Percentiles rank a stretch among this genome's conserved stretches.
Evolutionary conservation across 441 rosid genomes (phyloP).

Genomic region (Arabidopsis lyrata): DNA sequence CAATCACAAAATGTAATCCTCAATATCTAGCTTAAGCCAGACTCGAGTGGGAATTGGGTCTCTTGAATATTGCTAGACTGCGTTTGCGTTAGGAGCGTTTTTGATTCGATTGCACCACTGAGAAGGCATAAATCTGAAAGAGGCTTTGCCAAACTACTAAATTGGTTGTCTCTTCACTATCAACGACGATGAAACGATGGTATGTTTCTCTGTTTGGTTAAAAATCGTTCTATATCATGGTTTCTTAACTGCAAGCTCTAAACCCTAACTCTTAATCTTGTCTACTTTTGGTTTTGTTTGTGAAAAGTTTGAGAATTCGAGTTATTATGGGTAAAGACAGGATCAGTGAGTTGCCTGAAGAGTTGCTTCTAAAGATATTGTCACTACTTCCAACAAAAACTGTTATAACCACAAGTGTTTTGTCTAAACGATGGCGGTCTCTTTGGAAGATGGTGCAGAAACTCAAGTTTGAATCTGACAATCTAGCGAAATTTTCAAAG

Average conservation of each 20-base stretch:
- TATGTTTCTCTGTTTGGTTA: no score
- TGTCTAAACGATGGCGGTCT: background rate
- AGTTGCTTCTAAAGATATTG: background rate
- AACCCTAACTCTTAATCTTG: background rate
- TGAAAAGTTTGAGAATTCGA: background rate
- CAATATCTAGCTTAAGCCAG: no score
- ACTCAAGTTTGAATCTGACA: background rate
- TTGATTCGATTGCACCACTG: no score
- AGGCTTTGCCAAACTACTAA: background rate
- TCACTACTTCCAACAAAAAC: slow-evolving; percentile 16
- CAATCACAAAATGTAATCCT: no score
- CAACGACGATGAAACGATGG: background rate
- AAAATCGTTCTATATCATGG: no score
- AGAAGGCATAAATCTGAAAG: background rate
- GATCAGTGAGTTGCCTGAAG: background rate
- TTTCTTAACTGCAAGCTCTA: background rate
- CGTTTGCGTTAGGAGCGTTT: background rate
- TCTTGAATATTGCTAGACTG: background rate
- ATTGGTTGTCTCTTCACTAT: background rate
- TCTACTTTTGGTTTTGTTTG: background rate
- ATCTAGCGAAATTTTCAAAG: no score
- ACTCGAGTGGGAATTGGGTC: no score
- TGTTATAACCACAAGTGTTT: slow-evolving; percentile 7
- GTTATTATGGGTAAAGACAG: background rate
- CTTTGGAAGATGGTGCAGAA: background rate